Conservation (phyloP, 2,329 filamentous ascomycete genomes). For the Eutypa lata region DNA sequence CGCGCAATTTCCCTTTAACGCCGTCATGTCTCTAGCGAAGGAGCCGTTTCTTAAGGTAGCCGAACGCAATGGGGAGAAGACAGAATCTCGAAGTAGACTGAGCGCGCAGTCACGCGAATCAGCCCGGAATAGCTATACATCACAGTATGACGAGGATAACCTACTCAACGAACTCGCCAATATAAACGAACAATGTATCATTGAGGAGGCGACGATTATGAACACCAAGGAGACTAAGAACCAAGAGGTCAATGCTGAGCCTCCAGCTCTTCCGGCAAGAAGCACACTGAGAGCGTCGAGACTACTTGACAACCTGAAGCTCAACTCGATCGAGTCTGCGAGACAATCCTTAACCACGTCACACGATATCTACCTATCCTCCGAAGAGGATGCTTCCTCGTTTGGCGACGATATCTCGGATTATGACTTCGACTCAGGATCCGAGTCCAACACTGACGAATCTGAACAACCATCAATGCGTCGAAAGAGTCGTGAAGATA, state of each 20-base stretch:
- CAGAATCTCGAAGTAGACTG: slow-evolving; percentile 1
- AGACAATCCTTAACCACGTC: slow-evolving; percentile 40
- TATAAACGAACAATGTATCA: slow-evolving; percentile 22
- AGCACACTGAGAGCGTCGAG: slow-evolving; percentile 48
- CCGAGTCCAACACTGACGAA: slow-evolving; percentile 36
- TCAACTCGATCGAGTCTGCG: slow-evolving; percentile 29
- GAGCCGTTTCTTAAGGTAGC: not conserved
- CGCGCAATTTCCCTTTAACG: not conserved
- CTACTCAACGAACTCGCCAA: slow-evolving; percentile 22
- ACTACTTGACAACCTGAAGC: slow-evolving; percentile 38
- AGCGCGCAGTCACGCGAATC: slow-evolving; percentile 11
- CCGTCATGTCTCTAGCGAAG: not conserved
- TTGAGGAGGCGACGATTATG: slow-evolving; percentile 25
- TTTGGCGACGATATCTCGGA: slow-evolving; percentile 59
- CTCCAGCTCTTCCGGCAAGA: slow-evolving; percentile 48
- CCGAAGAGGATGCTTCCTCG: slow-evolving; percentile 63
- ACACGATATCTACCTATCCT: slow-evolving; percentile 62
- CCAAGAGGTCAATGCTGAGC: slow-evolving; percentile 21
- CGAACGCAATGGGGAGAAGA: not conserved
- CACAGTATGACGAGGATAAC: slow-evolving; percentile 17
- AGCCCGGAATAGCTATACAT: slow-evolving; percentile 16
- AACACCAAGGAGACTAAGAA: slow-evolving; percentile 22
- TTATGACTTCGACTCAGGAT: slow-evolving; percentile 39
- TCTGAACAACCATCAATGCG: slow-evolving; percentile 21
- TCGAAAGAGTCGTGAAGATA: slow-evolving; percentile 49